These are phyloP conservation scores for Colletotrichum coccodes DNA, from an alignment of 2,329 filamentous ascomycete species.

Conservation along the genomic window DNA sequence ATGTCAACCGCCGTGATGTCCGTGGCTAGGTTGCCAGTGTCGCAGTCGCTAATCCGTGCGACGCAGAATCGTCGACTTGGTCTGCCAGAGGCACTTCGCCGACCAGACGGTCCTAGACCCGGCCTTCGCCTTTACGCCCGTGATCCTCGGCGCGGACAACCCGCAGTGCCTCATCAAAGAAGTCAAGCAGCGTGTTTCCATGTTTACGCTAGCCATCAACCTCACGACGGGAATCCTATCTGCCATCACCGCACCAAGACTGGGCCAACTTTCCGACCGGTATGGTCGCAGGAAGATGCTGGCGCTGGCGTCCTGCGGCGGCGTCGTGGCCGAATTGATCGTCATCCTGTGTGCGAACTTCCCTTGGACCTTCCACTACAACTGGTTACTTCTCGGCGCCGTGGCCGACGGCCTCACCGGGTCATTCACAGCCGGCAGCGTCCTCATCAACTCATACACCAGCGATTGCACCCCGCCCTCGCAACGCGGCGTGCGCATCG, in stretches of 20 bases:
- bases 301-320: slow-evolving; percentile 78
- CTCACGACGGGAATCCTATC: slow-evolving; percentile 81
- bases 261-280: slow-evolving; percentile 88
- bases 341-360: slow-evolving; percentile 82
- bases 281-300: slow-evolving; percentile 83
- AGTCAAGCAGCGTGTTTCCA: slow-evolving; percentile 80
- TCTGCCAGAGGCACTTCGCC: slow-evolving; percentile 85
- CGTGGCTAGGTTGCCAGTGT: neutral
- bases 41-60: slow-evolving; percentile 21
- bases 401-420: slow-evolving; percentile 86
- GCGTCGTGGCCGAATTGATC: slow-evolving; percentile 77
- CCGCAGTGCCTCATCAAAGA: slow-evolving; percentile 83
- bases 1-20: slow-evolving; percentile 39
- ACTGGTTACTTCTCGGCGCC: slow-evolving; percentile 81
- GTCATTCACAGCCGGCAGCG: slow-evolving; percentile 85
- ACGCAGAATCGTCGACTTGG: slow-evolving; percentile 76
- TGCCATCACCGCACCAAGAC: slow-evolving; percentile 82
- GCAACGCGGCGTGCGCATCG: slow-evolving; percentile 83
- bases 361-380: slow-evolving; percentile 78
- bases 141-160: slow-evolving; percentile 76
- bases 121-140: slow-evolving; percentile 67
- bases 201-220: slow-evolving; percentile 81
- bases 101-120: slow-evolving; percentile 71
- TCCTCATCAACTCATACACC: slow-evolving; percentile 85
- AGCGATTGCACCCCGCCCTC: slow-evolving; percentile 88